phyloP scores from a whole-genome alignment of 2,329 filamentous ascomycete species.

The Calonectria crousiana region DNA sequence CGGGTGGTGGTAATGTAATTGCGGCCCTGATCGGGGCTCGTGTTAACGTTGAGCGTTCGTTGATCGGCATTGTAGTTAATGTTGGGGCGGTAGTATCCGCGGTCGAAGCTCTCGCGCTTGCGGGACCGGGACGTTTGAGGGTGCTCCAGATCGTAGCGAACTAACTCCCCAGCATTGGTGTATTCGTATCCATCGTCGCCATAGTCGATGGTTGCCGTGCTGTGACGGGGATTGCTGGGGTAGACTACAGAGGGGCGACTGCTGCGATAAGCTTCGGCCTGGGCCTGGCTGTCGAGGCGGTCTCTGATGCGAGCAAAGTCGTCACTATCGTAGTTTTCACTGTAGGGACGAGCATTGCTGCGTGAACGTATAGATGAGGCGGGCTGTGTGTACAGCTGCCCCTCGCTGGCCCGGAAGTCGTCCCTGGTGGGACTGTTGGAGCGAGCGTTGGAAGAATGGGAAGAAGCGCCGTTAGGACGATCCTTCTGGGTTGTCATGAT shows the following conservation, averaged over 20 bases:
- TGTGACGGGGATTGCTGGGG: constrained; percentile 57
- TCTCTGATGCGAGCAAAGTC: constrained; percentile 65
- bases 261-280: constrained; percentile 61
- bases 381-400: constrained; percentile 67
- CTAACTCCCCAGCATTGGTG: constrained; percentile 72
- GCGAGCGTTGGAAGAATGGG: constrained; percentile 52
- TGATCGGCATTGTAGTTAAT: constrained; percentile 64
- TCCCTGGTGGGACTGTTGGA: constrained; percentile 63
- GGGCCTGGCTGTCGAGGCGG: constrained; percentile 58
- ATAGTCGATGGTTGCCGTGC: constrained; percentile 62
- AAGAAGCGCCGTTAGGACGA: constrained; percentile 54
- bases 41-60: constrained; percentile 60
- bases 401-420: constrained; percentile 64
- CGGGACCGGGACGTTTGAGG: constrained; percentile 54
- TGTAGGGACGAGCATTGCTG: constrained; percentile 61
- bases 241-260: constrained; percentile 61
- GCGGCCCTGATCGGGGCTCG: constrained; percentile 57
- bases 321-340: constrained; percentile 63
- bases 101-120: constrained; percentile 68
- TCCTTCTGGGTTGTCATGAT: constrained; percentile 66
- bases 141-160: constrained; percentile 71
- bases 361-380: constrained; percentile 67
- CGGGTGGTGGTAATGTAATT: constrained; percentile 53
- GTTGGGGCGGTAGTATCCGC: constrained; percentile 67
- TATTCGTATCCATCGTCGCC: constrained; percentile 73